Evolutionary conservation across 176 grass and related monocot species (phyloP).

Genomic region (Chloris gayana): DNA sequence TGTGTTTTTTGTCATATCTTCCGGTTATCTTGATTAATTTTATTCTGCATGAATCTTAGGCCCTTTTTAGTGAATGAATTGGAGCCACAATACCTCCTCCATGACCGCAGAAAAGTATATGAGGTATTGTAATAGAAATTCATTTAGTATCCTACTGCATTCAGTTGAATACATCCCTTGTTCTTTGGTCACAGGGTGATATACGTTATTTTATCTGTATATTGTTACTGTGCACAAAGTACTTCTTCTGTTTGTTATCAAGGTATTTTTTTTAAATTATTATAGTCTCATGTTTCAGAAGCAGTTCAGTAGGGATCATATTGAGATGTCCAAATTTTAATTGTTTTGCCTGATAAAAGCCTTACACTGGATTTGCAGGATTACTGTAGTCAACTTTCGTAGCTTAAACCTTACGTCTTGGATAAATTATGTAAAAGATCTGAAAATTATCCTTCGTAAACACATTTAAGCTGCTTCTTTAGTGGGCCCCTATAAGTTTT

Average conservation of each 20-base stretch:
- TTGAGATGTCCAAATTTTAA: slow-evolving; percentile 19
- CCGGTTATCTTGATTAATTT: slow-evolving; percentile 22
- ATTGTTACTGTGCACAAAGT: slow-evolving; percentile 5
- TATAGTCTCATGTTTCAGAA: slow-evolving; percentile 28
- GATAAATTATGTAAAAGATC: background rate
- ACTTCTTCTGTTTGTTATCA: slow-evolving; percentile 28
- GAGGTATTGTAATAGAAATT: slow-evolving; percentile 64
- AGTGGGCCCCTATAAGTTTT: background rate
- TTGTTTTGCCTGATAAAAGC: background rate
- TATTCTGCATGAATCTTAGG: slow-evolving; percentile 45
- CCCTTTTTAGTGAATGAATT: slow-evolving; percentile 98
- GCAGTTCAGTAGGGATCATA: slow-evolving; percentile 16
- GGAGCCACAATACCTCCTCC: slow-evolving; percentile 86
- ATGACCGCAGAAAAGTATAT: slow-evolving; percentile 97
- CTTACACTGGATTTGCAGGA: slow-evolving; percentile 22
- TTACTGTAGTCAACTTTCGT: slow-evolving; percentile 10
- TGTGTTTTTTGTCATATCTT: slow-evolving; percentile 24
- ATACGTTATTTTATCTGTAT: slow-evolving; percentile 27
- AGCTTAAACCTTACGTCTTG: background rate
- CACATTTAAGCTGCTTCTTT: background rate
- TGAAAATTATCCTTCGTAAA: background rate
- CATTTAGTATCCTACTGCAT: slow-evolving; percentile 12
- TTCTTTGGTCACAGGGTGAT: slow-evolving; percentile 16
- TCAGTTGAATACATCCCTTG: slow-evolving; percentile 12
- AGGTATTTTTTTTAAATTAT: background rate